A percentile compares a stretch with the other conserved stretches of the same genome.
These are phyloP conservation scores for Heliocybe sulcata DNA, from an alignment of 1,284 basidiomycete species.

Conservation along the genomic window DNA sequence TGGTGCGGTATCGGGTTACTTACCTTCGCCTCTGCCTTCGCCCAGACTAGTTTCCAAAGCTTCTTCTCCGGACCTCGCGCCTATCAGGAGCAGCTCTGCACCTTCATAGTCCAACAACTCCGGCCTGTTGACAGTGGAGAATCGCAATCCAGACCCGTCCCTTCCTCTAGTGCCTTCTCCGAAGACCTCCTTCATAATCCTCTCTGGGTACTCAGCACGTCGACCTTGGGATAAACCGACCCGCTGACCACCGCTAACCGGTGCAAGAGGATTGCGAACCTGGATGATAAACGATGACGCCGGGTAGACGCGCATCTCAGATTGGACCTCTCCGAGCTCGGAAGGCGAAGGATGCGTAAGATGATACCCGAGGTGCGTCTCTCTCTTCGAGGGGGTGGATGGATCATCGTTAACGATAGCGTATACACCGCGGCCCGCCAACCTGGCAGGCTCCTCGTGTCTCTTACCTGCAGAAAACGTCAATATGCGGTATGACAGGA, in stretches of 20 bases:
- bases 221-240: slow-evolving; percentile 27
- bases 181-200: slow-evolving; percentile 40
- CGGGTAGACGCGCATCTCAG: slow-evolving; percentile 39
- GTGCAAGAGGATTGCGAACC: slow-evolving; percentile 50
- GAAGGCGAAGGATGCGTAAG: slow-evolving; percentile 42
- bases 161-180: slow-evolving; percentile 35
- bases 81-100: slow-evolving; percentile 52
- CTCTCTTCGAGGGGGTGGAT: slow-evolving; percentile 32
- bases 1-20: slow-evolving; percentile 11
- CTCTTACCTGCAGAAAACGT: slow-evolving; percentile 33
- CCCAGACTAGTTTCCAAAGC: slow-evolving; percentile 43
- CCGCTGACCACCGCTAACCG: slow-evolving; percentile 25
- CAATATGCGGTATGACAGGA: neutral
- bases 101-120: slow-evolving; percentile 51
- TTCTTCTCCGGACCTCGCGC: slow-evolving; percentile 40
- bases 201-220: slow-evolving; percentile 35
- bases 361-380: slow-evolving; percentile 51
- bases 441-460: slow-evolving; percentile 45
- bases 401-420: slow-evolving; percentile 50
- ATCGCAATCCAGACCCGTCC: slow-evolving; percentile 39
- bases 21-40: slow-evolving; percentile 42
- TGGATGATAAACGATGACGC: slow-evolving; percentile 47
- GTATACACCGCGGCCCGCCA: slow-evolving; percentile 57
- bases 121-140: slow-evolving; percentile 44
- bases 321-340: slow-evolving; percentile 43